These are phyloP conservation scores for Mortierella sp. DNA, from an alignment of 371 early-diverging fungal species.

Conservation along the genomic window DNA sequence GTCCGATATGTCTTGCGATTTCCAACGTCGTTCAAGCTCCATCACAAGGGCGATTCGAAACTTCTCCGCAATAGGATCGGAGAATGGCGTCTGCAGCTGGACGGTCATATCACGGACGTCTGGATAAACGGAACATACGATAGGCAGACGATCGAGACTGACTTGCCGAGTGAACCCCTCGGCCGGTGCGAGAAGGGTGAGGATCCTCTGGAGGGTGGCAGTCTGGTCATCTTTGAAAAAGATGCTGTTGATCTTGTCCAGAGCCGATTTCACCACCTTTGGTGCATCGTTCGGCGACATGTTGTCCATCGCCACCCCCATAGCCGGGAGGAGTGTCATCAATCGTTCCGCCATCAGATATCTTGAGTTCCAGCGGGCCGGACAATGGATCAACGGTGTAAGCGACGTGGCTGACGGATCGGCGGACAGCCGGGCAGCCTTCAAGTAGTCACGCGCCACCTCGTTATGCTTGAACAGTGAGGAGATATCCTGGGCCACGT, in stretches of 20 bases:
- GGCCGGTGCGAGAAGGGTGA: neutral
- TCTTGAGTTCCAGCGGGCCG: neutral
- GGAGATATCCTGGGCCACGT: neutral
- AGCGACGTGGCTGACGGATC: neutral
- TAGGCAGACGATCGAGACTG: neutral
- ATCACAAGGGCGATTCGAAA: neutral
- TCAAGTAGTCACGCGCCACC: neutral
- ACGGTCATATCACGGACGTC: neutral
- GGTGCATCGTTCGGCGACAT: neutral
- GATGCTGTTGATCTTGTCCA: neutral
- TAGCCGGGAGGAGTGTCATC: neutral
- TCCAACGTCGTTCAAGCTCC: neutral
- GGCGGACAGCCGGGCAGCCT: neutral
- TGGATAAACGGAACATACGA: neutral
- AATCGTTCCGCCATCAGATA: conserved; percentile 8
- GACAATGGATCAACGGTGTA: neutral
- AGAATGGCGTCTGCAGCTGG: neutral
- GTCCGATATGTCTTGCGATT: neutral
- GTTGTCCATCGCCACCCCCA: too few relatives aligned
- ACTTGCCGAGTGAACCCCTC: neutral
- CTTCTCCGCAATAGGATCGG: neutral
- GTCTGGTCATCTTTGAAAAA: neutral
- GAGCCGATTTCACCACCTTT: neutral
- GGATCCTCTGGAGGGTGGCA: neutral
- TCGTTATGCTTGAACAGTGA: neutral